Percentiles rank a stretch among this genome's conserved stretches.
Evolutionary conservation across 179 eudicot genomes (phyloP).

Genomic region (Beta lomatogona): DNA sequence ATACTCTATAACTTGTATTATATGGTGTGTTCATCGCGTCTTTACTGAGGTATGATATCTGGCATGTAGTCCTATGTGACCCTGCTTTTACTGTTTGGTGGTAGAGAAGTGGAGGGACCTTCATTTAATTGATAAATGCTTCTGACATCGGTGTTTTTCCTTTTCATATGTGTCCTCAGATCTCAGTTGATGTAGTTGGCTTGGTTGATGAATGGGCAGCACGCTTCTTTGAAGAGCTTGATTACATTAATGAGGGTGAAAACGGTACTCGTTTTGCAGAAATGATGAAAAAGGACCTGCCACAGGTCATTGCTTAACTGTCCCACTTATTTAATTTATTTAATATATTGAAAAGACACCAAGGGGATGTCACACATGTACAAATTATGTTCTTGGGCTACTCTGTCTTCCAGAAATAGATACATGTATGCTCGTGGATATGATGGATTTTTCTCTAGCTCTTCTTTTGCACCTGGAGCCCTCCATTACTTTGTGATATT

Average conservation of each 20-base stretch:
- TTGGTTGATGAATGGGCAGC: slow-evolving; percentile 99
- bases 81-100: background rate
- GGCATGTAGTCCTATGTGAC: background rate
- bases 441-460: background rate
- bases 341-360: background rate
- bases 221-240: slow-evolving; percentile 98
- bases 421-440: background rate
- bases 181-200: slow-evolving; percentile 94
- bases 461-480: background rate
- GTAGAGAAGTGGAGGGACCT: background rate
- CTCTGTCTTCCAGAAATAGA: background rate
- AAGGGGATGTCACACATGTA: background rate
- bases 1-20: background rate
- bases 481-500: background rate
- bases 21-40: background rate
- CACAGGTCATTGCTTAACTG: slow-evolving; percentile 58
- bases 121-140: background rate
- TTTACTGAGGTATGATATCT: background rate
- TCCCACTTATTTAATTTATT: background rate
- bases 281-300: slow-evolving; percentile 98
- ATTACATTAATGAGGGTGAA: slow-evolving; percentile 96
- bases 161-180: slow-evolving; percentile 36
- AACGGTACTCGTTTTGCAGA: slow-evolving; percentile 93
- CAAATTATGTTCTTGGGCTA: background rate
- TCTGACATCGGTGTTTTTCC: background rate